Evolutionary conservation across 805 yeast genomes (phyloP), one percentile per base, ranked within the genome.

Genomic region (Candida tibetensis): DNA sequence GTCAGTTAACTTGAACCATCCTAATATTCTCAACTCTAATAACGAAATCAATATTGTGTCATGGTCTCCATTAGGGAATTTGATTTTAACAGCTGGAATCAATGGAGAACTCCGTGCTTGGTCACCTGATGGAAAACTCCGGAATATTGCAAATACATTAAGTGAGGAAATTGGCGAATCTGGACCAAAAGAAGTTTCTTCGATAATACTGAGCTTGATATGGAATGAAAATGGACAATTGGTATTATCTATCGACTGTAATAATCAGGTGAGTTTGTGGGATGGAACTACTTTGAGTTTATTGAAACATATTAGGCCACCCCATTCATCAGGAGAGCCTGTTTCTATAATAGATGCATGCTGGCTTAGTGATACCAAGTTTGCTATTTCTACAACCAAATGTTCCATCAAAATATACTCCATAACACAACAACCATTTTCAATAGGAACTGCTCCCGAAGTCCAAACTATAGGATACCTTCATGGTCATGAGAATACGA

Each of bases 71-170:
- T 62, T 64, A 37, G 95, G 95, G 0, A 65, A 74, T 28, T 48
- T 70, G 10, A 57, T 88, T 2, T 69, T 83, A 10, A 82, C 90
- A 0, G 84, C 81, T 2, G 71, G 81, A 2, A 77, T 72, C 38
- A 72, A 72, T 51, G 96, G 96, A 10, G 91, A 84, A 49, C 51
- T 89, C 6, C 64, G 91, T 39, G 66, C 85, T n/a, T 89, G 95
- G 95, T 74, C 81, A 8, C 68, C 76, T 0, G 82, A 78, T 32
- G 95, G 95, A 0, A 71, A 74, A 21, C 64, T 87, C 27, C 67
- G 76, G 41, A 81, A 79, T 42, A 54, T 68, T 13, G 65, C 65
- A 25, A 64, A 58, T 36, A 32, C 49, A 1, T 32, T 39, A 8
- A 27, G 31, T 14, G 47, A 38, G 13, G 22, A 22, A 10, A 6